Conservation (phyloP, 2,329 filamentous ascomycete genomes). For the Trichoderma koningiopsis region DNA sequence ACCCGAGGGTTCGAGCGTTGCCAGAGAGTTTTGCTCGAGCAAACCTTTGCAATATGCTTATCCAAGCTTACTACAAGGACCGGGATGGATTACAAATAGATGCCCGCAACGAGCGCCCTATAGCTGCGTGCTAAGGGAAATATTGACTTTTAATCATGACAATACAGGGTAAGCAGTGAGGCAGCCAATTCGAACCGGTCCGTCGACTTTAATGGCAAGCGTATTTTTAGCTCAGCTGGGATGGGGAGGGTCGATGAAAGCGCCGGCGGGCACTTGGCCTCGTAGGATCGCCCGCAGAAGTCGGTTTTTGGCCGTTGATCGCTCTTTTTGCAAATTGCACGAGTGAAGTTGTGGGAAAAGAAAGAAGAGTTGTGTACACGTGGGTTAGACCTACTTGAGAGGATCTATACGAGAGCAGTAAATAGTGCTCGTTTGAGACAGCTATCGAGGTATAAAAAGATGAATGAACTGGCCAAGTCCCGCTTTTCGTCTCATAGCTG, state of each 20-base stretch:
- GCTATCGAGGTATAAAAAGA: neutral
- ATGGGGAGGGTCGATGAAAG: neutral
- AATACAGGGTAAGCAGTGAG: conserved; percentile 1
- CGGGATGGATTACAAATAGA: neutral
- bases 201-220: neutral
- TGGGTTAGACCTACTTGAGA: neutral
- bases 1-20: neutral
- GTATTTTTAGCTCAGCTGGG: neutral
- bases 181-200: neutral
- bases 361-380: neutral
- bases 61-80: conserved; percentile 4
- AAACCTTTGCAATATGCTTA: conserved; percentile 17
- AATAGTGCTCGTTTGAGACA: neutral
- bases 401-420: neutral
- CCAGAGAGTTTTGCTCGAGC: conserved; percentile 3
- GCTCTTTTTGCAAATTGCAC: neutral
- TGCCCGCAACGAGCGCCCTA: neutral
- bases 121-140: neutral
- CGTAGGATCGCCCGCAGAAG: neutral
- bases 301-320: neutral
- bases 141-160: neutral
- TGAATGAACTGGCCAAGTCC: neutral
- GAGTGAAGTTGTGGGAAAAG: neutral
- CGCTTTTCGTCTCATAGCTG: neutral
- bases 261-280: neutral